Evolutionary conservation across 2,329 filamentous ascomycete genomes (phyloP), one percentile per base, ranked within the genome.

Genomic region (Beauveria sp.): DNA sequence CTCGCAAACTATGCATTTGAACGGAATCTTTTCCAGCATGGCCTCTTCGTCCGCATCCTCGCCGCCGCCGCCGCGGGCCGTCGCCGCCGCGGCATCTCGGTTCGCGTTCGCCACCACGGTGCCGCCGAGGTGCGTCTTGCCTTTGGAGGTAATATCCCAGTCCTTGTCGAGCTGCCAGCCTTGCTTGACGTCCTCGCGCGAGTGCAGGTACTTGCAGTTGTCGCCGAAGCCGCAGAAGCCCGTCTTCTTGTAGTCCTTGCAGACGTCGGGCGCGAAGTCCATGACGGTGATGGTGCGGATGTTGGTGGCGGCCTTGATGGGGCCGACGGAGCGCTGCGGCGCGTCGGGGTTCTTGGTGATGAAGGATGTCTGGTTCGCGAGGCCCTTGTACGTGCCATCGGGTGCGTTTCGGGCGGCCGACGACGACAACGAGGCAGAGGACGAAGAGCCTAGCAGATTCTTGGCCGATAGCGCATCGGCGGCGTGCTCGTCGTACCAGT

Each of bases 81-180:
- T 20, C 3, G 68, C 70, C 5, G 65, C 66, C 10, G 67, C 70
- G 46, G 67, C 67, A 46, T 74, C 70, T 16, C 81, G 77, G 66
- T 85, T 83, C 3, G 84, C 84, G 58, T 80, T 85, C 28, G 85
- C 82, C 2, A 89, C 78, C 0, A 85, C 74, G 3, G 84, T 90
- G 7, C 86, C 87, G 5, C 76, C 79, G 0, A 82, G 66, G 50
- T 83, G 79, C 70, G 85, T 87, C 73, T 86, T 87, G 54, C 83
- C 89, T 69, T 89, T 93, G 7, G 86, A 90, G 2, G 87, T 86
- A 42, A 85, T 88, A 71, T 99, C 95, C 95, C 95, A 99, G 54
- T 98, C 93, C 58, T 84, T 83, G 73, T 99, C 95, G 5, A 99
- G 81, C 72, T 98, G 91, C 95, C 95, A 99, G 3, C 95, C 95